Conservation (phyloP, 768 basidiomycete genomes). For the Suillus paluster region DNA sequence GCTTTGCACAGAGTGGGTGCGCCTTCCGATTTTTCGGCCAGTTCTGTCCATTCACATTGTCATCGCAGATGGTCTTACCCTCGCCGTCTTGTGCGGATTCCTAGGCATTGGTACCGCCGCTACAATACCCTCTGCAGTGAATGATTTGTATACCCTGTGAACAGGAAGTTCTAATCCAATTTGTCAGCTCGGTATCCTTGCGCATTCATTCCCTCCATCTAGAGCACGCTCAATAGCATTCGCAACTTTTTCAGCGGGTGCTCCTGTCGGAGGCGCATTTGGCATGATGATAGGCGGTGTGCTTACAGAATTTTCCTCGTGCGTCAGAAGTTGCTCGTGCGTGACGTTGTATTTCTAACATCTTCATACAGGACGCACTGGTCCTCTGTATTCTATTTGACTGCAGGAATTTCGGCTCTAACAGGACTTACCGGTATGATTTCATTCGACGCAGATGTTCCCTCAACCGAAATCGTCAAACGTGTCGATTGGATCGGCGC, state of each 20-base stretch:
- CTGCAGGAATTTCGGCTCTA: constrained; percentile 57
- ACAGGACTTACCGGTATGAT: constrained; percentile 56
- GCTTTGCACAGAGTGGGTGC: constrained; percentile 56
- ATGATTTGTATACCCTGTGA: constrained; percentile 2
- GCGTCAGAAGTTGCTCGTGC: constrained; percentile 11
- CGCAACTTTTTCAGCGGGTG: constrained; percentile 83
- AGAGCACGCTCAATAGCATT: constrained; percentile 84
- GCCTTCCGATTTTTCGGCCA: neutral
- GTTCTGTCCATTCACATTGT: neutral
- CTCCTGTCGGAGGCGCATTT: constrained; percentile 77
- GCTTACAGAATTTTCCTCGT: too few species aligned
- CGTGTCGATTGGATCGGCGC: constrained; percentile 85
- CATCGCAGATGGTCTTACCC: constrained; percentile 52
- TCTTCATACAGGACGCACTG: constrained; percentile 50
- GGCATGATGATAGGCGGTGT: too few species aligned
- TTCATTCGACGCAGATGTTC: constrained; percentile 69
- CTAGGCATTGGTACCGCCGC: constrained; percentile 83
- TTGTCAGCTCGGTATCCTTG: constrained; percentile 87
- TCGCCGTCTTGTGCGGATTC: constrained; percentile 75
- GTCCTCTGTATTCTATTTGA: constrained; percentile 68
- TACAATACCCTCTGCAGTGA: constrained; percentile 71
- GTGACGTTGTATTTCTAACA: neutral
- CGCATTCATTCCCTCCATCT: too few species aligned
- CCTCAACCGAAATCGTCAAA: too few species aligned
- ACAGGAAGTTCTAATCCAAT: too few species aligned